Base-by-base conservation (phyloP, 139 green algal species). In the Coelastrella sp. region DNA sequence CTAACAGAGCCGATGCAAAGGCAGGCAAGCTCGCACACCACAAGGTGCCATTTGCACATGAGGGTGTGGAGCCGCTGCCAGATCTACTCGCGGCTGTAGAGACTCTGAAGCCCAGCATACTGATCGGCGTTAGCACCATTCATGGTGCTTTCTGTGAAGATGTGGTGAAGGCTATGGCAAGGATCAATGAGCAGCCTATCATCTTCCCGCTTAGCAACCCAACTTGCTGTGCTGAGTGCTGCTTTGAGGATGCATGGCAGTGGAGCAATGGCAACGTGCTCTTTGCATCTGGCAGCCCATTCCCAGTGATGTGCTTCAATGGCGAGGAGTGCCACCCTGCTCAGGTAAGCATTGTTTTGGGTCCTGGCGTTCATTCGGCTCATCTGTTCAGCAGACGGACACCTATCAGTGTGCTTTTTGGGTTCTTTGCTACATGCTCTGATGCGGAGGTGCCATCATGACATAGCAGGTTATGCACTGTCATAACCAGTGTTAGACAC, bases 201-300 rank as follows among this genome's bases (percentile, higher is more conserved):
- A 96, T 99, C 47, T 97, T 99, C 80, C 95, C 97, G 2, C 92
- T 99, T n/a, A 97, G 93, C 90, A 99, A 99, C 92, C 97, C 97
- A 57, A 99, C 97, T 16, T 93, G 76, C 78, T 95, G 97, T 80
- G 90, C 94, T 7, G 97, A 99, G 96, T 99, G 97, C 96, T 98
- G 95, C 4, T 95, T 94, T 57, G 56, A 95, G 83, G 64, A 95
- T 68, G 93, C 93, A 65, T 91, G 74, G 74, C 22, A 57, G 74
- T 97, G 93, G 93, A 98, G 92, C 1, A 65, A 93, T 22, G 96
- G 94, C 56, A 86, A 86, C 14, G 83, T 88, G 83, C 83, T 88
- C 64, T 88, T 88, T 88, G 83, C 83, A 65, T 65, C 23, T 23
- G 83, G 83, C 66, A 88, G 83, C 19, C 83, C 83, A 16, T 88